Base-by-base conservation (phyloP, 2,329 filamentous ascomycete species). In the Septoria linicola region DNA sequence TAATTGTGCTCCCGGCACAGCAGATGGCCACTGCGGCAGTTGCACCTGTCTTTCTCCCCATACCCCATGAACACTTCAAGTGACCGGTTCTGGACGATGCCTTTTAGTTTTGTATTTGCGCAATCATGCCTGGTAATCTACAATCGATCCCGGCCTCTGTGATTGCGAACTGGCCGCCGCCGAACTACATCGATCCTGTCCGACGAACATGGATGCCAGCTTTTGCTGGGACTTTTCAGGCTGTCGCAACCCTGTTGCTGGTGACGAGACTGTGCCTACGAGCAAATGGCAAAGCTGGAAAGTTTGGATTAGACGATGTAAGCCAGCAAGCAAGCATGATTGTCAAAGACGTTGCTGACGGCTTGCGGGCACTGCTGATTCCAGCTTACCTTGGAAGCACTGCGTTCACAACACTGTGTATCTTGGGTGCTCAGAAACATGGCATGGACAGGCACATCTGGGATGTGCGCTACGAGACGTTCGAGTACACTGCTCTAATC, bases 61-160 rank as follows among this genome's bases (percentile, higher is more conserved):
- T 5, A 16, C 31, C n/a, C n/a, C 14, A 34, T 34, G n/a, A 20
- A 39, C 5, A 39, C 19, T 11, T 39, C 17, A 39, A 6, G 7
- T 7, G 19, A 20, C 7, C 19, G 10, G 17, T 39, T 14, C 8
- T 16, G n/a, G 14, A 34, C 30, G 25, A 44, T 32, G 41, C 13
- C 14, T n/a, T 20, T 17, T 34, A 35, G 17, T 44, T 19, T 34
- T 11, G 17, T 7, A 31, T 21, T 16, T 31, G 11, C 5, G 20
- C 1, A 10, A 45, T 10, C 21, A 64, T 65, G 62, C 57, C 62
- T 36, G 63, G 61, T 11, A 64, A 64, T 40, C 49, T 64, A 10
- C 31, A 55, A 21, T 49, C 48, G 42, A 50, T 60, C 36, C 41
- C 56, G 17, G 36, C 53, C 35, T 41, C 53, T 21, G 60, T 60